Conservation (phyloP, 257 asterid species). For the Pogostemon cablin region DNA sequence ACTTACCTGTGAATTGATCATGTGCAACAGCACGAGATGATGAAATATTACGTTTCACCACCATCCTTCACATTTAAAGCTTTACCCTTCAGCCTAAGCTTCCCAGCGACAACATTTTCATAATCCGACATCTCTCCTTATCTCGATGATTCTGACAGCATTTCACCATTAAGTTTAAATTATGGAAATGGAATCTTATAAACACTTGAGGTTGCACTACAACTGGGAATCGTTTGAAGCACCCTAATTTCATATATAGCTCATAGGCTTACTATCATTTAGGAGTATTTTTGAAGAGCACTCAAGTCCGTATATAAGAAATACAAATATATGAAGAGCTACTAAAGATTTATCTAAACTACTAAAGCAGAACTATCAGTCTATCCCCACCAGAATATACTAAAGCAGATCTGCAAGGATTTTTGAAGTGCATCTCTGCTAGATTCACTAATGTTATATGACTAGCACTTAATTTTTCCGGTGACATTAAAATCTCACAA, state of each 20-base stretch:
- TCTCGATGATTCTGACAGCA: constrained; percentile 21
- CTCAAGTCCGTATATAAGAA: neutral
- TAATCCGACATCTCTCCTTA: constrained; percentile 51
- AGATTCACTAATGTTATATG: neutral
- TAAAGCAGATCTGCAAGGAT: neutral
- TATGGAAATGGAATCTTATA: constrained; percentile 1
- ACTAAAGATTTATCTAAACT: neutral
- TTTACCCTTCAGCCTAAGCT: constrained; percentile 54
- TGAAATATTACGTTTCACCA: constrained; percentile 37
- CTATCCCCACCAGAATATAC: neutral
- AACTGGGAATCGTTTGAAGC: neutral
- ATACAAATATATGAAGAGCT: neutral
- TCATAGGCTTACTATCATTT: neutral
- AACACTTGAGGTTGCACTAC: neutral
- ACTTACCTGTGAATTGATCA: constrained; percentile 34
- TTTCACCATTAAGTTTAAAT: neutral
- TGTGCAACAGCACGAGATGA: constrained; percentile 22
- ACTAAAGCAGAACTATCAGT: neutral
- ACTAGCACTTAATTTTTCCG: too few relatives aligned
- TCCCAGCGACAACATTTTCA: constrained; percentile 45
- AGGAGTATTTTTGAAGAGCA: too few relatives aligned
- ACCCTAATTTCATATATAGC: neutral
- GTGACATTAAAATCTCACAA: neutral
- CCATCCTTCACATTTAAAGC: constrained; percentile 45
- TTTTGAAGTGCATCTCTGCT: neutral